Evolutionary conservation across 768 basidiomycete genomes (phyloP).

Genomic region (Amanita fuliginea): DNA sequence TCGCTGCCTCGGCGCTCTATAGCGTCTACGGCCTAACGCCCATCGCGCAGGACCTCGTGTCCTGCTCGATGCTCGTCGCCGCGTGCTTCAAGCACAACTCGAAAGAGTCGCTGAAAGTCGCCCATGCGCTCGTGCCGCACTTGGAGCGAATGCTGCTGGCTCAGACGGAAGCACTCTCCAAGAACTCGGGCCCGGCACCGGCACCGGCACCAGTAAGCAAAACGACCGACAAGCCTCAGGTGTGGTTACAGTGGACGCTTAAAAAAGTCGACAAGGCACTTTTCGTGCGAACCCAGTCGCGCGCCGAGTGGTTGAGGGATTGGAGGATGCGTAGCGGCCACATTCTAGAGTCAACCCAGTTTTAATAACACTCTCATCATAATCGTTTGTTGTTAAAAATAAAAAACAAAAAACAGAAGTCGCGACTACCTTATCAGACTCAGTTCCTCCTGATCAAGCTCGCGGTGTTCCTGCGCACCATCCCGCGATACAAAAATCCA

Average conservation of each 20-base stretch:
- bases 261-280: conserved; percentile 18
- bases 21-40: conserved; percentile 42
- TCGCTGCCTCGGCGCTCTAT: conserved; percentile 44
- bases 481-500: conserved; percentile 27
- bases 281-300: conserved; percentile 10
- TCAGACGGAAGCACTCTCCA: conserved; percentile 4
- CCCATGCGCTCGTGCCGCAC: conserved; percentile 28
- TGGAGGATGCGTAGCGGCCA: conserved; percentile 18
- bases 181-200: background rate
- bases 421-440: conserved; percentile 8
- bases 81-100: conserved; percentile 41
- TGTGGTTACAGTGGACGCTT: conserved; percentile 20
- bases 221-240: conserved; percentile 10
- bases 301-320: conserved; percentile 23
- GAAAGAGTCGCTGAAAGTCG: conserved; percentile 27
- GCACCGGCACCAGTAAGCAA: too few species aligned
- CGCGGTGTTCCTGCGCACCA: conserved; percentile 32
- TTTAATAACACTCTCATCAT: too few species aligned
- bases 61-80: conserved; percentile 43
- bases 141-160: conserved; percentile 23
- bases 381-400: too few species aligned
- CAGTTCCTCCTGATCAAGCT: conserved; percentile 30
- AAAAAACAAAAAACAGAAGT: too few species aligned
- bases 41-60: conserved; percentile 42
- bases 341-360: conserved; percentile 7